Evolutionary conservation across 2,329 filamentous ascomycete genomes (phyloP), one percentile per base, ranked within the genome.

Genomic region (Epichloe baconii): DNA sequence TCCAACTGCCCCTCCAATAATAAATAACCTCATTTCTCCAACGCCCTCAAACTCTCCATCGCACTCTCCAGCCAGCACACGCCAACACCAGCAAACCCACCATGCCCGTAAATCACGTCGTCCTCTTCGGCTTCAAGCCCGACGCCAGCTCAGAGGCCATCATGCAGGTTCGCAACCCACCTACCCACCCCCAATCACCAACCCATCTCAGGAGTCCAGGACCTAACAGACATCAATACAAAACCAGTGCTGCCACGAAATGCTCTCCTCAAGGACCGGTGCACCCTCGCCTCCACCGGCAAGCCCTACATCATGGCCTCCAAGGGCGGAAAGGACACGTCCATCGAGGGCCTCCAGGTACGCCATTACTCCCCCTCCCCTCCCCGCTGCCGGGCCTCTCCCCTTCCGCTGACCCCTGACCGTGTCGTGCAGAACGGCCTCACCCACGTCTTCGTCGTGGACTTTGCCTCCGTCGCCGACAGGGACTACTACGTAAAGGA

Each of bases 361-460:
- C 47, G 59, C 26, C 26, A 31, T 31, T 31, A 31, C 26, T 44
- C 3, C 19, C 14, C 10, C 11, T 15, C 10, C 2, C 40, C 40
- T 8, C 40, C 40, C n/a, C 11, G 5, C 1, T 2, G 3, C 3
- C 10, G 26, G 26, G 26, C 26, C 17, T 8, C 17, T 15, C 4
- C 11, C 17, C 11, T 19, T 11, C 40, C 19, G 26, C 26, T 31
- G 26, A 4, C 26, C 26, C 17, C 26, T 31, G 26, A 31, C 26
- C 26, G 8, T 11, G 17, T 41, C 15, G 6, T 11, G 3, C 53
- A 80, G 82, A 71, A 75, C 47, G 83, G 77, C 0, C 77, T 83
- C 48, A 82, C 82, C 0, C 85, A 89, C 61, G 81, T 73, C 0
- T 88, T 88, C 55, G 75, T 89, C 2, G 73, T 76, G 21, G 78